These are phyloP conservation scores for Yamadazyma sp. DNA, from an alignment of 1,139 yeast species.

Conservation along the genomic window DNA sequence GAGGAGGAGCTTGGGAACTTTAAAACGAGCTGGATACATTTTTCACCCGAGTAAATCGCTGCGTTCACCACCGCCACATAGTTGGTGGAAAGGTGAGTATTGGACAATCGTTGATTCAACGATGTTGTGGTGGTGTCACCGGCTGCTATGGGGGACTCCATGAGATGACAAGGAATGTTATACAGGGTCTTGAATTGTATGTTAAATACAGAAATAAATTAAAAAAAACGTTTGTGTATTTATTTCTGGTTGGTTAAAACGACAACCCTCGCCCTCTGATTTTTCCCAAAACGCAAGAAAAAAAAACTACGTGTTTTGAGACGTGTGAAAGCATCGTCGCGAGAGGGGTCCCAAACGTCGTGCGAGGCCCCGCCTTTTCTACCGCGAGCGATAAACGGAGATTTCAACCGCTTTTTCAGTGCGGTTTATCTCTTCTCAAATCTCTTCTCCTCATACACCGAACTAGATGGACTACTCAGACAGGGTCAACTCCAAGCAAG, in stretches of 20 bases:
- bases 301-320: constrained; percentile 2
- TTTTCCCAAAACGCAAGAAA: constrained; percentile 5
- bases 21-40: constrained; percentile 36
- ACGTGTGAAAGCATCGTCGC: constrained; percentile 2
- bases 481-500: constrained; percentile 45
- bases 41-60: constrained; percentile 40
- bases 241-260: not conserved
- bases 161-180: constrained; percentile 11
- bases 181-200: not conserved
- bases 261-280: constrained; percentile 4
- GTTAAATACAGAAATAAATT: too few relatives aligned
- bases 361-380: too few relatives aligned
- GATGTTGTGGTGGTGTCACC: constrained; percentile 48
- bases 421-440: not conserved
- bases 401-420: too few relatives aligned
- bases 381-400: too few relatives aligned
- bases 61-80: constrained; percentile 24
- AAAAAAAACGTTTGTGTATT: not conserved
- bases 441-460: not conserved
- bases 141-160: constrained; percentile 48
- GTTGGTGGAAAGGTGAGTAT: constrained; percentile 30
- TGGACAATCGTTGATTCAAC: constrained; percentile 36
- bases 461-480: constrained; percentile 50
- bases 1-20: constrained; percentile 14
- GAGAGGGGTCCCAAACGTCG: too few relatives aligned